Conservation (phyloP, 1,139 yeast species). For the Candida sp. region DNA sequence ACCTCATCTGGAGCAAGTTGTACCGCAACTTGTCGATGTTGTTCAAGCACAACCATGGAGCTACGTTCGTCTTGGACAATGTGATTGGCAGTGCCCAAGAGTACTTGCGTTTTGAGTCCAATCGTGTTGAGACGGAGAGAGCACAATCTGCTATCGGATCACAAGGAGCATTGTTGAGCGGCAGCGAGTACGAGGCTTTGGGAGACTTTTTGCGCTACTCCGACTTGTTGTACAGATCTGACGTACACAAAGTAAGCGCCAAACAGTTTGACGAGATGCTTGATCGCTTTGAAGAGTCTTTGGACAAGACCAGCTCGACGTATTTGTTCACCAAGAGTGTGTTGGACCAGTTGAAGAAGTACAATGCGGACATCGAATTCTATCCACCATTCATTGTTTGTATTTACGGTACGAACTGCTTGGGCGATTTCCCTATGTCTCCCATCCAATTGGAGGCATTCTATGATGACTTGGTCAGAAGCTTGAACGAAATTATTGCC, state of each 20-base stretch:
- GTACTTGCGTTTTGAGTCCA: conserved; percentile 30
- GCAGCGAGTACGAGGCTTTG: conserved; percentile 5
- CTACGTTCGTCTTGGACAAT: conserved; percentile 40
- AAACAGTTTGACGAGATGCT: conserved; percentile 19
- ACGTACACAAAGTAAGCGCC: conserved; percentile 18
- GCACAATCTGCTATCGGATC: conserved; percentile 1
- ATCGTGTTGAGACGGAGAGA: background rate
- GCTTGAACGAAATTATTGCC: conserved; percentile 14
- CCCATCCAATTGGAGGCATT: conserved; percentile 17
- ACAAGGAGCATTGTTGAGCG: conserved; percentile 5
- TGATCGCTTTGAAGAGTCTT: conserved; percentile 8
- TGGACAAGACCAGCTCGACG: conserved; percentile 10
- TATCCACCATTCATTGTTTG: conserved; percentile 27
- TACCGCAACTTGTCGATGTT: conserved; percentile 33
- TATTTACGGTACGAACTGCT: conserved; percentile 17
- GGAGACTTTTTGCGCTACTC: conserved; percentile 17
- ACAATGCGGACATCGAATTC: conserved; percentile 22
- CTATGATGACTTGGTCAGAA: conserved; percentile 23
- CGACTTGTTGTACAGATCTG: conserved; percentile 16
- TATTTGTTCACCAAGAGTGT: conserved; percentile 19
- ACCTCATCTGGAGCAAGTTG: conserved; percentile 29
- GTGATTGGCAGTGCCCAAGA: conserved; percentile 33
- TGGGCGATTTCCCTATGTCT: conserved; percentile 9
- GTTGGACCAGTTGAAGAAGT: conserved; percentile 18
- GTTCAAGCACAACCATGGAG: conserved; percentile 35